Base-by-base conservation (phyloP, 2,329 filamentous ascomycete species). In the Trichoderma afroharzianum region DNA sequence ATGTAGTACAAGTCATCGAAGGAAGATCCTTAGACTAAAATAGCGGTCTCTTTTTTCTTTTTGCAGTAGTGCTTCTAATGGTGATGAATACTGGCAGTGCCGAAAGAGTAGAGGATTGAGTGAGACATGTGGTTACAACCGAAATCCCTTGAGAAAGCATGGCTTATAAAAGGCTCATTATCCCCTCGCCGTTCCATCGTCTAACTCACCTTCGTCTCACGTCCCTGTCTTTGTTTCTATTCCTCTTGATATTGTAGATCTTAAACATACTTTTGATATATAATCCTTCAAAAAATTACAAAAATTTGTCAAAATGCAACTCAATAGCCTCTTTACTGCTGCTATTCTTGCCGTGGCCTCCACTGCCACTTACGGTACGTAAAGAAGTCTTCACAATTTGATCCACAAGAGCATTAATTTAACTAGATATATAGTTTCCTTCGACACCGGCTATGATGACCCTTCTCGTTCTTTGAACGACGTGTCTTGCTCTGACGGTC, bases 381-480 rank as follows among this genome's bases (percentile, higher is more conserved):
- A n/a, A 18, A n/a, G 5, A 3, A 8, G 4, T 14, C 21, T 28
- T 43, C 11, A 24, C 6, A 21, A 28, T 24, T 33, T 33, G 6
- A n/a, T 61, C 24, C 43, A 55, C 47, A 21, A 47, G 64, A 72
- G 74, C 71, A 61, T 26, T 12, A 6, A 15, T 30, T 7, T 62
- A 14, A 68, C 21, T 36, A 11, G 6, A 12, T 7, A 24, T 18
- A 1, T 78, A 80, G 91, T 94, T 77, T 91, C 90, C 74, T 95
- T 90, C 81, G 92, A 95, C 82, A 81, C 83, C 21, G 89, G 86
- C 78, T 96, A 93, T 82, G 92, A 95, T 78, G 83, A 91, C 74
- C 79, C 79, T 59, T 74, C 75, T 72, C 86, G 88, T 71, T 83
- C 87, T 57, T 79, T 95, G 69, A 83, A 81, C 36, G 79, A 78